Evolutionary conservation across 345 rosid species (phyloP).

Genomic region (Lepidium africanum): DNA sequence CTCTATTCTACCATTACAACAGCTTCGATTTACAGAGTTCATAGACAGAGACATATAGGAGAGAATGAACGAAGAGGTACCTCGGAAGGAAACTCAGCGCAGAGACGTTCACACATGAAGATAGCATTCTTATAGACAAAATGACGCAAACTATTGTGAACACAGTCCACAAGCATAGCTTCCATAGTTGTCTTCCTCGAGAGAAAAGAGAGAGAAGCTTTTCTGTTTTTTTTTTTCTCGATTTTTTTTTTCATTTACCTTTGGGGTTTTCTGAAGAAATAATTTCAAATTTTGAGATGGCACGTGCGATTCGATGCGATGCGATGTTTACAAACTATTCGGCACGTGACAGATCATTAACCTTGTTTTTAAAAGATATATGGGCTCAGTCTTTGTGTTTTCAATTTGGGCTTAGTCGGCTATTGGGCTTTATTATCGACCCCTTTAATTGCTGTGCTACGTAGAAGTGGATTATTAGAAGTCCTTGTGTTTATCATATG

Average conservation of each 20-base stretch:
- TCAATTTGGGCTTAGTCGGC: background rate
- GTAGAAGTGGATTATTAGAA: no score
- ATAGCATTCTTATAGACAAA: constrained; percentile 80
- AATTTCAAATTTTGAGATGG: constrained; percentile 22
- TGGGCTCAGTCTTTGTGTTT: background rate
- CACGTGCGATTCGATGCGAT: constrained; percentile 25
- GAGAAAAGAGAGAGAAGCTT: constrained; percentile 5
- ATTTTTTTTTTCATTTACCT: background rate
- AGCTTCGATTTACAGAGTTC: constrained; percentile 13
- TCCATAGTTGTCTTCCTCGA: constrained; percentile 55
- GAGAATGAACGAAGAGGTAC: constrained; percentile 22
- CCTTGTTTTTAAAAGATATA: background rate
- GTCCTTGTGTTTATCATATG: no score
- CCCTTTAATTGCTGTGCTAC: background rate
- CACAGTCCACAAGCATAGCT: constrained; percentile 69
- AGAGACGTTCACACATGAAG: constrained; percentile 96
- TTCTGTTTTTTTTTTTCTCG: constrained; percentile 24
- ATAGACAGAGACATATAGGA: background rate
- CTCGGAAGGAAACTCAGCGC: constrained; percentile 98
- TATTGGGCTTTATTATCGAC: constrained; percentile 1
- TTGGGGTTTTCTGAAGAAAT: background rate
- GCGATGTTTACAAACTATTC: constrained; percentile 13
- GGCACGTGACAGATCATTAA: constrained; percentile 13
- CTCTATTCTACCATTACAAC: background rate
- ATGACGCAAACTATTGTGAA: constrained; percentile 78